These are phyloP conservation scores for Durusdinium trenchii DNA, from an alignment of 73 alveolate genomes.

Conservation along the genomic window DNA sequence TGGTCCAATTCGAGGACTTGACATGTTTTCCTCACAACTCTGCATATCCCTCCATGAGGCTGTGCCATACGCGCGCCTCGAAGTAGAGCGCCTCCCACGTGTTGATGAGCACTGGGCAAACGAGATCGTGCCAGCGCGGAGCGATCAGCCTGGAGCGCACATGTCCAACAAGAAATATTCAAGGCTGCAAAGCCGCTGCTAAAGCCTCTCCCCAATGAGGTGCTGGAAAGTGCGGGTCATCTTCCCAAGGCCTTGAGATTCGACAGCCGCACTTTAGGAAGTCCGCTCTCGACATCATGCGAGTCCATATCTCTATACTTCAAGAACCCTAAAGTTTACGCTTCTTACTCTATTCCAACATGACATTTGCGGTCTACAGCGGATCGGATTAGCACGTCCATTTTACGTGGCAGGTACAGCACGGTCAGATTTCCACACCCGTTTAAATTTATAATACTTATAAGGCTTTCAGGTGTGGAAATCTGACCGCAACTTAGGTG, in stretches of 20 bases:
- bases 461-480: too few species aligned
- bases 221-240: conserved; percentile 75
- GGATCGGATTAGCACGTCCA: too few species aligned
- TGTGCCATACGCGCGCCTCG: background rate
- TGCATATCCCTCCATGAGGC: background rate
- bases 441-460: too few species aligned
- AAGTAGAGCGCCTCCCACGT: conserved; percentile 87
- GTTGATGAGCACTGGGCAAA: conserved; percentile 79
- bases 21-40: background rate
- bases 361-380: too few species aligned
- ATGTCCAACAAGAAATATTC: background rate
- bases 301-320: too few species aligned
- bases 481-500: too few species aligned
- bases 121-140: conserved; percentile 75
- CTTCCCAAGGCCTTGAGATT: conserved; percentile 55
- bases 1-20: background rate
- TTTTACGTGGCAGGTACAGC: too few species aligned
- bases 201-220: conserved; percentile 63
- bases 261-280: too few species aligned
- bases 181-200: background rate
- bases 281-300: too few species aligned
- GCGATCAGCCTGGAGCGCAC: conserved; percentile 39
- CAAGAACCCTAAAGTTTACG: too few species aligned
- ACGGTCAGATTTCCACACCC: too few species aligned
- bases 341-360: too few species aligned